phyloP scores from a whole-genome alignment of 1,284 basidiomycete genomes.

The Leccinum fuscescens region DNA sequence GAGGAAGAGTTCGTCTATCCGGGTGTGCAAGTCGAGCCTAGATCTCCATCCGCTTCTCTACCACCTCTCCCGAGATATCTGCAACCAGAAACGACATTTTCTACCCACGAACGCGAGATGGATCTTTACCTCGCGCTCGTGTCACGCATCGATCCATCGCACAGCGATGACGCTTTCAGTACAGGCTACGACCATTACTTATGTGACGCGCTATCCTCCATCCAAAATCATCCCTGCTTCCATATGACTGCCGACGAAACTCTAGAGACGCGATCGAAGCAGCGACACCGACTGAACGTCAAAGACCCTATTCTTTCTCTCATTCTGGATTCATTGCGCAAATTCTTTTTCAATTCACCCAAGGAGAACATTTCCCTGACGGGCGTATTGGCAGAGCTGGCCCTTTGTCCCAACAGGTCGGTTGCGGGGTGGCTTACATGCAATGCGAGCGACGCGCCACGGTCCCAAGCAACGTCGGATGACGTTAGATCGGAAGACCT shows the following conservation, averaged over 20 bases:
- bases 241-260: constrained; percentile 40
- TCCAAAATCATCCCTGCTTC: constrained; percentile 65
- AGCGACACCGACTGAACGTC: constrained; percentile 74
- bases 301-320: constrained; percentile 76
- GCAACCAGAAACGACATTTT: constrained; percentile 69
- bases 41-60: constrained; percentile 11
- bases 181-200: constrained; percentile 87
- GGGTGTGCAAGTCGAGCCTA: constrained; percentile 39
- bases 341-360: constrained; percentile 83
- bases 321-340: constrained; percentile 67
- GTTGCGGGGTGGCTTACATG: constrained; percentile 87
- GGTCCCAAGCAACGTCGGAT: constrained; percentile 24
- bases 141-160: constrained; percentile 74
- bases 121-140: constrained; percentile 79
- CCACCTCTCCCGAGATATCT: constrained; percentile 41
- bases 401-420: constrained; percentile 81
- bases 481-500: constrained; percentile 34
- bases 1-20: constrained; percentile 71
- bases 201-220: constrained; percentile 69
- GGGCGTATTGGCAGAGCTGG: constrained; percentile 75
- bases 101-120: constrained; percentile 80
- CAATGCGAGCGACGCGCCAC: constrained; percentile 40
- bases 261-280: constrained; percentile 40
- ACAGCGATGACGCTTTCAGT: constrained; percentile 73
- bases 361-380: constrained; percentile 89